Evolutionary conservation across 1,139 yeast species (phyloP).

Genomic region (Pichia terricola): DNA sequence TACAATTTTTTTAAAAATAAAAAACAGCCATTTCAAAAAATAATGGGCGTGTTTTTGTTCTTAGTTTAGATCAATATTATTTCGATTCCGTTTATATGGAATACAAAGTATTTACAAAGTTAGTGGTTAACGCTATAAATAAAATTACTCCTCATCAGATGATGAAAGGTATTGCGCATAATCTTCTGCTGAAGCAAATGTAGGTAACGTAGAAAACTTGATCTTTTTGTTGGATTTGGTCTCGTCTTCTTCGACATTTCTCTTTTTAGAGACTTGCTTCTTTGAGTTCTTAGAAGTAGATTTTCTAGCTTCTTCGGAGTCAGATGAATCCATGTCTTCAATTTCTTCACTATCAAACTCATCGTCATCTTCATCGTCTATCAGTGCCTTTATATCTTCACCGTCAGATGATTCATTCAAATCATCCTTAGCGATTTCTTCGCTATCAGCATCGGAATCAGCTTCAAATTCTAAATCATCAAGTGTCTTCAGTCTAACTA

Average conservation of each 20-base stretch:
- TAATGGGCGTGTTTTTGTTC: too few relatives aligned
- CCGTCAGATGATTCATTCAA: slow-evolving; percentile 13
- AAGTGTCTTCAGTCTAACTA: slow-evolving; percentile 7
- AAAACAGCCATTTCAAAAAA: too few relatives aligned
- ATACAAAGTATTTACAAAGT: too few relatives aligned
- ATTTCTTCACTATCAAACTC: slow-evolving; percentile 19
- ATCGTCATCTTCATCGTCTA: slow-evolving; percentile 25
- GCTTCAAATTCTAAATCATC: slow-evolving; percentile 19
- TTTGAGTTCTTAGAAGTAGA: slow-evolving; percentile 24
- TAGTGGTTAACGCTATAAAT: too few relatives aligned
- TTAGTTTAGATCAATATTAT: too few relatives aligned
- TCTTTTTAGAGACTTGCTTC: slow-evolving; percentile 28
- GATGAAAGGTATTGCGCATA: slow-evolving; percentile 69
- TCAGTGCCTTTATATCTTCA: slow-evolving; percentile 16
- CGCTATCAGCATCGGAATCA: too few relatives aligned
- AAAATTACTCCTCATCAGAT: slow-evolving; percentile 43
- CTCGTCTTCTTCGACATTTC: slow-evolving; percentile 10
- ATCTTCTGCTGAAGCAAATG: slow-evolving; percentile 85
- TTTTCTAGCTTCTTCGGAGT: slow-evolving; percentile 25
- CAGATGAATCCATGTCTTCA: slow-evolving; percentile 26
- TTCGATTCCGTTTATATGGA: too few relatives aligned
- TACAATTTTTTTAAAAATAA: too few relatives aligned
- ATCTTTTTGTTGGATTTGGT: slow-evolving; percentile 41
- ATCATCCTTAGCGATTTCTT: not conserved
- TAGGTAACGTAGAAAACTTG: slow-evolving; percentile 63